phyloP scores from a whole-genome alignment of 768 basidiomycete genomes.

The Russula earlei region DNA sequence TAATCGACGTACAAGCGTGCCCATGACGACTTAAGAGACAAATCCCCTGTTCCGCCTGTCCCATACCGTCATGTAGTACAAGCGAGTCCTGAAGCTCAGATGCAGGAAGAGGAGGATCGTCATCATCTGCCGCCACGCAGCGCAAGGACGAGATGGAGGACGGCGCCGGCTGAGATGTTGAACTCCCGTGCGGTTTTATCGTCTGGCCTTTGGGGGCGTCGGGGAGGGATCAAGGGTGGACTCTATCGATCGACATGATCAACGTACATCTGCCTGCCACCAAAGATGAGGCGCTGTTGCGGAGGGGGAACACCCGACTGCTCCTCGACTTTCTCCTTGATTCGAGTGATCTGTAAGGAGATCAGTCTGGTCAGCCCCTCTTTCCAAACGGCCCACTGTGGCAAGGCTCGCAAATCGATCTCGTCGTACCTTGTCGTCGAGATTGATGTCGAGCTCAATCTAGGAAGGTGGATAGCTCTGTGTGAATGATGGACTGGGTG shows the following conservation, averaged over 20 bases:
- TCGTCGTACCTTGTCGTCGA: constrained; percentile 61
- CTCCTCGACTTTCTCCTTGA: constrained; percentile 98
- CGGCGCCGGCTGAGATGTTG: constrained; percentile 76
- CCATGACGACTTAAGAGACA: too few species aligned
- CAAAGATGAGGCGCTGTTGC: constrained; percentile 90
- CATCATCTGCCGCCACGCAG: constrained; percentile 77
- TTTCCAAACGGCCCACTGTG: too few species aligned
- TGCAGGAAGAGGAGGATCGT: constrained; percentile 26
- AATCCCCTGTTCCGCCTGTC: too few species aligned
- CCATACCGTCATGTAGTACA: constrained; percentile 11
- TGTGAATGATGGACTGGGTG: background rate
- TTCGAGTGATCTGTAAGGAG: constrained; percentile 64
- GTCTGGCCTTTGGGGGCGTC: constrained; percentile 58
- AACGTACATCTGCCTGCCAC: constrained; percentile 86
- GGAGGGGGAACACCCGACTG: constrained; percentile 95
- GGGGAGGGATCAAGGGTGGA: background rate
- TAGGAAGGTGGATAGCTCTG: constrained; percentile 18
- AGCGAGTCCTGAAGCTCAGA: background rate
- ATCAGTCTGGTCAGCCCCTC: too few species aligned
- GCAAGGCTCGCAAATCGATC: too few species aligned
- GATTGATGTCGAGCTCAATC: constrained; percentile 96
- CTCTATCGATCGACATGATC: background rate
- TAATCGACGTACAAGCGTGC: too few species aligned
- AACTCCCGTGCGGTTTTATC: constrained; percentile 84
- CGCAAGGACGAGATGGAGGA: constrained; percentile 90